phyloP scores from a whole-genome alignment of 1,284 basidiomycete species.

The Apiotrichum domesticum region DNA sequence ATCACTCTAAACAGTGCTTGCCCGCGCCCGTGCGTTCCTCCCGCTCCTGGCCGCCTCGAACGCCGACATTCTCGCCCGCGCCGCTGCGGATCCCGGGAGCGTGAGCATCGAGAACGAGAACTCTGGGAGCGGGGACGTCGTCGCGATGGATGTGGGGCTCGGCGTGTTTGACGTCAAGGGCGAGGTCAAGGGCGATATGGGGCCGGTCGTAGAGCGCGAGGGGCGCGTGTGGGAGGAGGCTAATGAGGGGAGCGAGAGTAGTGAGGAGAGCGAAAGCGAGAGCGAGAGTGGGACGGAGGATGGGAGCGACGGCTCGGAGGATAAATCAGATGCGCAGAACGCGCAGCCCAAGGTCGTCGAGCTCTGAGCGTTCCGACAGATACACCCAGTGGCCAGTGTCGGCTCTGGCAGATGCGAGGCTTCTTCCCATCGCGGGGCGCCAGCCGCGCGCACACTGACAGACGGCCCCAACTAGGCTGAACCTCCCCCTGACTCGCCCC shows the following conservation, averaged over 20 bases:
- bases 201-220: slow-evolving; percentile 22
- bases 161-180: slow-evolving; percentile 38
- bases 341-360: neutral
- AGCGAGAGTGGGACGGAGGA: neutral
- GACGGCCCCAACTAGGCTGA: too few species aligned
- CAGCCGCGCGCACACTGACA: too few species aligned
- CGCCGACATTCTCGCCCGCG: slow-evolving; percentile 22
- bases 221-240: slow-evolving; percentile 4
- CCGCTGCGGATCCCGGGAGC: slow-evolving; percentile 19
- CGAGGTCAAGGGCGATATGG: slow-evolving; percentile 1
- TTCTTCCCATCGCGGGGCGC: too few species aligned
- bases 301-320: neutral
- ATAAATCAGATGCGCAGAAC: neutral
- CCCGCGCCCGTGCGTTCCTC: slow-evolving; percentile 36
- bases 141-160: slow-evolving; percentile 32
- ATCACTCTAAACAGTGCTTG: slow-evolving; percentile 18
- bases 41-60: slow-evolving; percentile 33
- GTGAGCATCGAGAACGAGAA: slow-evolving; percentile 24
- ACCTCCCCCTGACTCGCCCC: too few species aligned
- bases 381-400: too few species aligned
- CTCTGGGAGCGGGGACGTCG: neutral
- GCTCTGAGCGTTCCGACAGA: neutral
- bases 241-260: slow-evolving; percentile 5
- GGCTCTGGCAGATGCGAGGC: too few species aligned
- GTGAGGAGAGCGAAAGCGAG: slow-evolving; percentile 4